Conservation (phyloP, 768 basidiomycete genomes). For the Serpula lacrymans region DNA sequence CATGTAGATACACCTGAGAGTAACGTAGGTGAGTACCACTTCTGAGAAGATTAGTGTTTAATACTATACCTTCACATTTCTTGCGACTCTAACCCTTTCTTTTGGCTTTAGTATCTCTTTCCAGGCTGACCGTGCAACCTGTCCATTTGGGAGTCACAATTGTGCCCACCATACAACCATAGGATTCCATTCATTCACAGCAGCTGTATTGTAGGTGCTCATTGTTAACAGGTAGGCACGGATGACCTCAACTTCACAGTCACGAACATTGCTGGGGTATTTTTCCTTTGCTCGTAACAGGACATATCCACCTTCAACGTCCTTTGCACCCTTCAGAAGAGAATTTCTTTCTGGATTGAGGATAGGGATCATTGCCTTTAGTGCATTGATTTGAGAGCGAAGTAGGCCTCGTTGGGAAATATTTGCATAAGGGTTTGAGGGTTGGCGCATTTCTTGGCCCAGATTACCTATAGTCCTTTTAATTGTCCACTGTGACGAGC, state of each 20-base stretch:
- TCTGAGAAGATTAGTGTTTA: no score
- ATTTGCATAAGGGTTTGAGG: constrained; percentile 19
- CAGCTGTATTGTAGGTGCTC: background rate
- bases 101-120: constrained; percentile 9
- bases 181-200: constrained; percentile 5
- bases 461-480: no score
- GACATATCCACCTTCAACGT: constrained; percentile 18
- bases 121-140: constrained; percentile 19
- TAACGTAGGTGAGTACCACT: no score
- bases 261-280: constrained; percentile 1
- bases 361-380: no score
- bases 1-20: no score
- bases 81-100: constrained; percentile 6
- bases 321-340: constrained; percentile 8
- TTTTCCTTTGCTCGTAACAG: constrained; percentile 17
- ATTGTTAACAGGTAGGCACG: background rate
- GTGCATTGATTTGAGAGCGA: constrained; percentile 17
- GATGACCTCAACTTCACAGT: constrained; percentile 4
- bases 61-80: constrained; percentile 15
- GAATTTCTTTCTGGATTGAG: constrained; percentile 8
- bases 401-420: constrained; percentile 9
- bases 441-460: constrained; percentile 20
- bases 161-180: constrained; percentile 15
- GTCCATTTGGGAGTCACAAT: constrained; percentile 15
- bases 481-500: no score